Base-by-base conservation (phyloP, 805 yeast genomes). In the Saccharomycopsis fibuligera region DNA sequence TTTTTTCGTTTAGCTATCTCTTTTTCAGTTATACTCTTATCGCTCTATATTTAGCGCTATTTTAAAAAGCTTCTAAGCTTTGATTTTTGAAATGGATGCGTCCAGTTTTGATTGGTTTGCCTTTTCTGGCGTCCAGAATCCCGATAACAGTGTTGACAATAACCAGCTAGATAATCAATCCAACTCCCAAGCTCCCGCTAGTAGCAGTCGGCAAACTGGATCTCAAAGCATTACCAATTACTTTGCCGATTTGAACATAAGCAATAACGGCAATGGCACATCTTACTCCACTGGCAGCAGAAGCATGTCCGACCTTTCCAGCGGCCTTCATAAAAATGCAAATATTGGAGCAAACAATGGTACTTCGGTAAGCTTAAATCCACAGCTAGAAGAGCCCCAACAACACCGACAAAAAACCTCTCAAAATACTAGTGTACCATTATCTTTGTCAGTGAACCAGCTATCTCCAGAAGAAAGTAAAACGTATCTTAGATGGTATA, bases 401-500 rank as follows among this genome's bases (percentile, higher is more conserved):
- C 31, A 22, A 5, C 41, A 19, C 10, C 35, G 31, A 39, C 5
- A 1, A 17, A 23, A 31, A 41, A 1, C n/a, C n/a, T n/a, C n/a
- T n/a, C n/a, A n/a, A n/a, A n/a, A n/a, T n/a, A n/a, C n/a, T n/a
- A n/a, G n/a, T n/a, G 73, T 80, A 2, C 87, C 90, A 0, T 63
- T 85, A 44, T 77, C 88, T 2, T 65, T 86, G n/a, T 70, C 81
- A 1, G 74, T 78, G 1, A 76, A 74, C 41, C 87, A 87, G 50
- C 72, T 91, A 41, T 76, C 96, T 0, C 73, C 74, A 17, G 85
- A 83, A 49, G 99, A 91, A 64, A 76, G 80, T 10, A 79, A 83
- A 58, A 85, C 96, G 1, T 91, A 91, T 64, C 76, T 91, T 57
- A 72, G 96, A 56, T 91, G 99, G 99, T 91, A 90, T 63, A 83